Percentiles rank a stretch among this genome's conserved stretches.
phyloP scores from a whole-genome alignment of 805 yeast genomes.

The Saccharomycopsis malanga region DNA sequence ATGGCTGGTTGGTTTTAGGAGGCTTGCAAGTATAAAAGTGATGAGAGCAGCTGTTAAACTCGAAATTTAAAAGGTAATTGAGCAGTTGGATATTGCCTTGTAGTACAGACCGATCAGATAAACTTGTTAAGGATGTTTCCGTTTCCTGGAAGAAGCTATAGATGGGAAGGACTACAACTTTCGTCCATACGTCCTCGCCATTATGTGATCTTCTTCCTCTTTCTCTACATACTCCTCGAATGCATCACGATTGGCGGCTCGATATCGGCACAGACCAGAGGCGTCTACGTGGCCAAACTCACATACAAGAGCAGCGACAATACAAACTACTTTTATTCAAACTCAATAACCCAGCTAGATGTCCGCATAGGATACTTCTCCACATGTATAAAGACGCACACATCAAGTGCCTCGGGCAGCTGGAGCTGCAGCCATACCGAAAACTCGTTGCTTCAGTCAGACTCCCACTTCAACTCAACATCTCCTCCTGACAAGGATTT shows the following conservation, averaged over 20 bases:
- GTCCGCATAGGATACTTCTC: conserved; percentile 21
- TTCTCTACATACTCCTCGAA: conserved; percentile 21
- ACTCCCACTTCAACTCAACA: conserved; percentile 16
- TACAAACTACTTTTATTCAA: conserved; percentile 16
- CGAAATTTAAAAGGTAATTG: too few relatives aligned
- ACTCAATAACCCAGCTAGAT: conserved; percentile 12
- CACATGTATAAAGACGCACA: conserved; percentile 17
- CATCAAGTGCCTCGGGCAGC: not conserved
- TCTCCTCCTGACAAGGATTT: conserved; percentile 20
- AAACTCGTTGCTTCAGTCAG: conserved; percentile 5
- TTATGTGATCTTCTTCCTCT: conserved; percentile 20
- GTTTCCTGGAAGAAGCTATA: not conserved
- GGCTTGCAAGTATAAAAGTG: too few relatives aligned
- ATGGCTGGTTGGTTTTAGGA: too few relatives aligned
- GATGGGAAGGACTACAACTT: not conserved
- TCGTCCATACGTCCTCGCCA: conserved; percentile 14
- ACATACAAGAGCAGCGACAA: conserved; percentile 18
- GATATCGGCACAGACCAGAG: conserved; percentile 16
- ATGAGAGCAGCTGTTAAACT: too few relatives aligned
- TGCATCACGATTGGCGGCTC: conserved; percentile 21
- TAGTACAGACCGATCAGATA: too few relatives aligned
- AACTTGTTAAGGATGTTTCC: too few relatives aligned
- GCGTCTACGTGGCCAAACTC: conserved; percentile 18
- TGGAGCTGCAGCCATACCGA: conserved; percentile 20
- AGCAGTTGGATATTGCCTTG: too few relatives aligned